Conservation (phyloP, 306 rosid genomes). For the Ormosia emarginata region DNA sequence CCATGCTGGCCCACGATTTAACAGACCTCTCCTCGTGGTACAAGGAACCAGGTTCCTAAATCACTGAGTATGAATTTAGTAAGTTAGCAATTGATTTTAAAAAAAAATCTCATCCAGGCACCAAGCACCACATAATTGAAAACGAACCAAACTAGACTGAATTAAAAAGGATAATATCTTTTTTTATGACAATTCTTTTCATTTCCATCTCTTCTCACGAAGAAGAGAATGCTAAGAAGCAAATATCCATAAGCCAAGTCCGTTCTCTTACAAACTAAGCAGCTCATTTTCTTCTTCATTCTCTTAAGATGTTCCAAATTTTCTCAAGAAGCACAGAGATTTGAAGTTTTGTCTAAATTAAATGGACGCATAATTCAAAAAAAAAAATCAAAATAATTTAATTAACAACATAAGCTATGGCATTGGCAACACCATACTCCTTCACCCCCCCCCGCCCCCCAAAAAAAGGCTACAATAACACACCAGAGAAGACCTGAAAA, state of each 20-base stretch:
- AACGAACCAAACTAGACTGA: neutral
- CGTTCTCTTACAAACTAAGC: constrained; percentile 19
- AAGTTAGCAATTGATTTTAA: neutral
- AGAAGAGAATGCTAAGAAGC: constrained; percentile 37
- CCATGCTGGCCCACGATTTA: constrained; percentile 44
- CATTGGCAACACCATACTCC: neutral
- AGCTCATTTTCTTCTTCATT: neutral
- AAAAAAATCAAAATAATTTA: neutral
- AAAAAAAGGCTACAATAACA: too few relatives aligned
- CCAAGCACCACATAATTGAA: neutral
- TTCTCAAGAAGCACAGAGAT: neutral
- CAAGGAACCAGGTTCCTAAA: constrained; percentile 2
- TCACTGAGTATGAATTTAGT: neutral
- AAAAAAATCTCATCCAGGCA: neutral
- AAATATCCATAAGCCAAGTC: constrained; percentile 22
- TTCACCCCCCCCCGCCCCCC: too few relatives aligned
- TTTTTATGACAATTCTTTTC: constrained; percentile 24
- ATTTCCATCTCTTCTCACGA: constrained; percentile 56
- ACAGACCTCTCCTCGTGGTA: constrained; percentile 7
- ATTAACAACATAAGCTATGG: neutral
- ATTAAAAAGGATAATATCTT: neutral
- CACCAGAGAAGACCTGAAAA: too few relatives aligned
- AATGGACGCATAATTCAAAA: neutral
- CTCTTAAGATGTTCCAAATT: neutral
- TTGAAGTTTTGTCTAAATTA: neutral